Evolutionary conservation across 1,284 basidiomycete species (phyloP).

Genomic region (Malassezia globosa): DNA sequence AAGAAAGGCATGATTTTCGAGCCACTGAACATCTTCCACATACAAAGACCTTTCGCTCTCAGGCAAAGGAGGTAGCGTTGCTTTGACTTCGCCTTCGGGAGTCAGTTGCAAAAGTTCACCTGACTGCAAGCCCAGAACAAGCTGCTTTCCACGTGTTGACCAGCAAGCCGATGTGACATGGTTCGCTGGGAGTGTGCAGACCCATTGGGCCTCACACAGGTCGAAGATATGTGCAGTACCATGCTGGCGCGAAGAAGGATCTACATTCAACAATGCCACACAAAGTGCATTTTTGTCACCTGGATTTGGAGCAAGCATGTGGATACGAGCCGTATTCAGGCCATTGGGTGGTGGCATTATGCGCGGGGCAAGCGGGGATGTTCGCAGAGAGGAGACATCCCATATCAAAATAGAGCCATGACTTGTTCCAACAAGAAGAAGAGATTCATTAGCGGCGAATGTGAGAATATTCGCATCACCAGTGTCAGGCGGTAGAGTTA

Average conservation of each 20-base stretch:
- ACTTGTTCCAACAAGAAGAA: not conserved
- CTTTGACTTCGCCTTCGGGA: constrained; percentile 55
- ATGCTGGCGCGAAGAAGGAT: constrained; percentile 10
- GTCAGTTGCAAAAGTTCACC: constrained; percentile 64
- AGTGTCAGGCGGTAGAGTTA: not conserved
- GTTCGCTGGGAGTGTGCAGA: constrained; percentile 16
- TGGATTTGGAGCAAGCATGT: constrained; percentile 49
- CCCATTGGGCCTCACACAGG: constrained; percentile 22
- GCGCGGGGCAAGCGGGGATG: not conserved
- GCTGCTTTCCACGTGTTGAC: constrained; percentile 76
- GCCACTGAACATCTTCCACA: constrained; percentile 56
- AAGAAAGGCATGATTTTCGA: constrained; percentile 63
- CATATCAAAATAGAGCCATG: constrained; percentile 1
- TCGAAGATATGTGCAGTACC: constrained; percentile 19
- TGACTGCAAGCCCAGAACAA: constrained; percentile 61
- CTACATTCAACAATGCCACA: constrained; percentile 43
- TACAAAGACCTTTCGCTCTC: constrained; percentile 51
- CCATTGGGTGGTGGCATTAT: not conserved
- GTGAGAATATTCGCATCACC: not conserved
- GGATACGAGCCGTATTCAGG: constrained; percentile 8
- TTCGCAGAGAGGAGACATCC: not conserved
- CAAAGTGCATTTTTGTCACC: constrained; percentile 47
- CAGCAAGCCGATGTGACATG: constrained; percentile 55
- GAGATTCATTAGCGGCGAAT: constrained; percentile 4
- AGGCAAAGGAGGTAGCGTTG: constrained; percentile 2